phyloP scores from a whole-genome alignment of 2,329 filamentous ascomycete species.

The Neonectria hederae region DNA sequence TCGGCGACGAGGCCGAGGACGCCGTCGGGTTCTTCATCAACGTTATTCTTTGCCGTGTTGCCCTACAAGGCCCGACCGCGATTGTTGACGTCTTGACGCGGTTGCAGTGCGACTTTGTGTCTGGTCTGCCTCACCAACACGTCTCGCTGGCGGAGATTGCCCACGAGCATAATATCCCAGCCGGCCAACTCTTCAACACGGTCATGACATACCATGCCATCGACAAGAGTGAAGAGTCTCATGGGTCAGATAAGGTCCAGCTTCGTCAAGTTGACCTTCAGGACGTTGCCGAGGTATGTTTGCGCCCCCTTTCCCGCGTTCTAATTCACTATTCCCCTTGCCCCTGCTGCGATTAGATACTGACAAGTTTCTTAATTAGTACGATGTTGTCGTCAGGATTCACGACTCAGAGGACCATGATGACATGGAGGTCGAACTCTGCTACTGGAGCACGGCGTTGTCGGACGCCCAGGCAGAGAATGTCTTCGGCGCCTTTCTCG shows the following conservation, averaged over 20 bases:
- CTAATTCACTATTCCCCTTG: too few species aligned
- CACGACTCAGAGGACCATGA: constrained; percentile 1
- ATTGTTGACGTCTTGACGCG: constrained; percentile 4
- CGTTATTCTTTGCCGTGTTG: constrained; percentile 7
- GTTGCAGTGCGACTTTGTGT: constrained; percentile 15
- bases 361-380: background rate
- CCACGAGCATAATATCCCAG: constrained; percentile 18
- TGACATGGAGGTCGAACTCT: constrained; percentile 19
- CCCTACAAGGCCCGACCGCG: constrained; percentile 3
- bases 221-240: background rate
- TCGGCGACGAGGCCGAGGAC: constrained; percentile 6
- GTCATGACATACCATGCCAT: constrained; percentile 16
- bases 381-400: constrained; percentile 6
- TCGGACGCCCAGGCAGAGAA: constrained; percentile 22
- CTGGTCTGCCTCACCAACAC: constrained; percentile 20
- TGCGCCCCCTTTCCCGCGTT: background rate
- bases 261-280: constrained; percentile 9
- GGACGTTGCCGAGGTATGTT: constrained; percentile 13
- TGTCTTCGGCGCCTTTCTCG: constrained; percentile 24
- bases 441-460: constrained; percentile 21
- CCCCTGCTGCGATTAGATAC: background rate
- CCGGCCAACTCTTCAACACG: constrained; percentile 24
- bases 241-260: background rate
- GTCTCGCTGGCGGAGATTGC: constrained; percentile 20
- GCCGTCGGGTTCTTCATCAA: constrained; percentile 22